These are phyloP conservation scores for Erodium moschatum DNA, from an alignment of 441 rosid species.

Conservation along the genomic window DNA sequence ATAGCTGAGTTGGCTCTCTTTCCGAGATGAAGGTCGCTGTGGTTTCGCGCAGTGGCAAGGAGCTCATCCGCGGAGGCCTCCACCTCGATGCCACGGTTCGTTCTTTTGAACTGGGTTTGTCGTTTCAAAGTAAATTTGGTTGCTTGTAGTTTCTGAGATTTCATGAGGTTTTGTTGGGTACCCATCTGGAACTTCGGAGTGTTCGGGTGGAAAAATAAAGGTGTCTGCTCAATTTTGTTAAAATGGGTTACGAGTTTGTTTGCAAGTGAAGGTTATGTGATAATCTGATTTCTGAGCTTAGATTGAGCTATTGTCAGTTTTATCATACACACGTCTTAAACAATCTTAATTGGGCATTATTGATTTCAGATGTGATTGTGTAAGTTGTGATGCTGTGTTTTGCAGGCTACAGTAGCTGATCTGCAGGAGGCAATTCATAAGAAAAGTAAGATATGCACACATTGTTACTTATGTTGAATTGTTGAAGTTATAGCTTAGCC, in stretches of 20 bases:
- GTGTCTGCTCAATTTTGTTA: not conserved
- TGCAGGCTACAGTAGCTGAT: slow-evolving; percentile 79
- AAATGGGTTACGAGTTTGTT: not conserved
- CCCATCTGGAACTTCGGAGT: not conserved
- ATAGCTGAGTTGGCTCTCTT: slow-evolving; percentile 2
- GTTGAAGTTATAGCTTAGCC: not conserved
- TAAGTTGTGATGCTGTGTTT: slow-evolving; percentile 13
- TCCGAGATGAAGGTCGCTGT: slow-evolving; percentile 59
- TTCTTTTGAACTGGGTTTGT: not conserved
- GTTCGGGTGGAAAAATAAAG: not conserved
- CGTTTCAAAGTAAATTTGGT: not conserved
- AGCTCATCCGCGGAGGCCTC: slow-evolving; percentile 61
- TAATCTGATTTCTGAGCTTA: not conserved
- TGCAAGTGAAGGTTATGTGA: not conserved
- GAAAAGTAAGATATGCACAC: slow-evolving; percentile 35
- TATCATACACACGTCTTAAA: not conserved
- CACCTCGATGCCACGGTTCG: slow-evolving; percentile 66
- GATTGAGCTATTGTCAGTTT: not conserved
- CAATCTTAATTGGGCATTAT: not conserved
- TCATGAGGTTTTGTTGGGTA: not conserved
- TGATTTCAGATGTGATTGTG: not conserved
- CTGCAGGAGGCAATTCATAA: slow-evolving; percentile 74
- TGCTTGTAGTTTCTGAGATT: not conserved
- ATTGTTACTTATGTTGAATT: not conserved
- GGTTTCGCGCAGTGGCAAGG: slow-evolving; percentile 76